A percentile compares a stretch with the other conserved stretches of the same genome.
These are phyloP conservation scores for Clonostachys byssicola DNA, from an alignment of 2,329 filamentous ascomycete species.

Conservation along the genomic window DNA sequence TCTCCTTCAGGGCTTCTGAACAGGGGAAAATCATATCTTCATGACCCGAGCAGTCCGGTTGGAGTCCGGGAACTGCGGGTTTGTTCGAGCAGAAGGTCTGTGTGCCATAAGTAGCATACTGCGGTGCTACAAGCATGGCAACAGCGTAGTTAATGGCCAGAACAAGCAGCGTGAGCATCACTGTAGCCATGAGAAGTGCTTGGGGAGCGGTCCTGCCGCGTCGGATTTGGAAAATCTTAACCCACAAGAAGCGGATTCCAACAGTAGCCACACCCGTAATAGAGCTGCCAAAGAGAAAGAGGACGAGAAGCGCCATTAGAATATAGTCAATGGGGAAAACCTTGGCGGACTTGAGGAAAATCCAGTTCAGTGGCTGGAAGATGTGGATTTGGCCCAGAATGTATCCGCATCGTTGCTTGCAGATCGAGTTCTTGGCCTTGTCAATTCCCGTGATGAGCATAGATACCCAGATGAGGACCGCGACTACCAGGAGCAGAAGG, in stretches of 20 bases:
- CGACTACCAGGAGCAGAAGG: constrained; percentile 68
- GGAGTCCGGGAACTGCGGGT: constrained; percentile 54
- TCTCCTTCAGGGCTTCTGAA: constrained; percentile 68
- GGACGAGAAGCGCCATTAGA: constrained; percentile 76
- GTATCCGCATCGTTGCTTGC: constrained; percentile 87
- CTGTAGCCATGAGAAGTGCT: constrained; percentile 84
- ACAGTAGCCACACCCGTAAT: constrained; percentile 81
- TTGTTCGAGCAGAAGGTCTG: constrained; percentile 81
- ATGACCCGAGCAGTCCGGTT: constrained; percentile 72
- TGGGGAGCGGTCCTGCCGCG: constrained; percentile 88
- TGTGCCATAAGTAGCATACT: constrained; percentile 90
- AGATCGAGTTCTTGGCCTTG: constrained; percentile 93
- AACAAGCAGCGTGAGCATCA: constrained; percentile 84
- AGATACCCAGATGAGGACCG: constrained; percentile 76
- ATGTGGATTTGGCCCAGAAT: constrained; percentile 83
- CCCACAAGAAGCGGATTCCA: constrained; percentile 94
- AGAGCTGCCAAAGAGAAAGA: constrained; percentile 86
- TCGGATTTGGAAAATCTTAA: constrained; percentile 86
- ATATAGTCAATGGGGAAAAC: constrained; percentile 91
- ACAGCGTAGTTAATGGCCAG: constrained; percentile 91
- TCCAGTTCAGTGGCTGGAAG: constrained; percentile 92
- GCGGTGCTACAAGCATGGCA: constrained; percentile 90
- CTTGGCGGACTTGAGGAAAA: constrained; percentile 70
- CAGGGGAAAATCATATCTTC: constrained; percentile 74
- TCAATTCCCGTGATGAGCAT: constrained; percentile 96